Evolutionary conservation across 2,329 filamentous ascomycete genomes (phyloP).

Genomic region (Simplicillium aogashimaense): DNA sequence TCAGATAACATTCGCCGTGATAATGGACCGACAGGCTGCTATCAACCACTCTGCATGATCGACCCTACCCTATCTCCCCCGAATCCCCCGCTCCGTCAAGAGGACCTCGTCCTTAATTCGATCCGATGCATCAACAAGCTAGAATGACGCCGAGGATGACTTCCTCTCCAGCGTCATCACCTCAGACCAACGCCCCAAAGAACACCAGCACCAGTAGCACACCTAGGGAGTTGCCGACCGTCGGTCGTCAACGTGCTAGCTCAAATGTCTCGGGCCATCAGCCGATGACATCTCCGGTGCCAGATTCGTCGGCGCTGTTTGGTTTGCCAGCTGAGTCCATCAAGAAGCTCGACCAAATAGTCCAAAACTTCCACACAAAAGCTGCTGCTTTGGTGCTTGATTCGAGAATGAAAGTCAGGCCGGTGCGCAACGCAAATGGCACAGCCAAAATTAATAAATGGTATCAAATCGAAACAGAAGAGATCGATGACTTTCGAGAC

Average conservation of each 20-base stretch:
- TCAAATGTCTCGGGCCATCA: slow-evolving; percentile 33
- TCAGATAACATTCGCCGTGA: no score
- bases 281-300: slow-evolving; percentile 35
- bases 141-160: slow-evolving; percentile 58
- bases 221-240: no score
- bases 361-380: slow-evolving; percentile 91
- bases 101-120: background rate
- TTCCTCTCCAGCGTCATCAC: slow-evolving; percentile 62
- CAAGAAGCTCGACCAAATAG: slow-evolving; percentile 83
- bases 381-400: slow-evolving; percentile 75
- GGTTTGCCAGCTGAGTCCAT: slow-evolving; percentile 55
- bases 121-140: slow-evolving; percentile 79
- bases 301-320: slow-evolving; percentile 28
- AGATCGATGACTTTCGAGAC: slow-evolving; percentile 78
- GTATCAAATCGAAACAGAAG: slow-evolving; percentile 94
- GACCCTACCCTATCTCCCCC: background rate
- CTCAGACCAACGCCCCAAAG: slow-evolving; percentile 56
- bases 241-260: slow-evolving; percentile 26
- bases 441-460: slow-evolving; percentile 68
- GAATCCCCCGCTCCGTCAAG: background rate
- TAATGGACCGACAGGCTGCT: no score
- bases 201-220: slow-evolving; percentile 1
- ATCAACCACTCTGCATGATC: background rate
- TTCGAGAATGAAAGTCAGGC: slow-evolving; percentile 63
- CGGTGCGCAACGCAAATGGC: slow-evolving; percentile 28